A percentile compares a stretch with the other conserved stretches of the same genome.
phyloP scores from a whole-genome alignment of 2,329 filamentous ascomycete genomes.

The Penicillium fuscoglaucum region DNA sequence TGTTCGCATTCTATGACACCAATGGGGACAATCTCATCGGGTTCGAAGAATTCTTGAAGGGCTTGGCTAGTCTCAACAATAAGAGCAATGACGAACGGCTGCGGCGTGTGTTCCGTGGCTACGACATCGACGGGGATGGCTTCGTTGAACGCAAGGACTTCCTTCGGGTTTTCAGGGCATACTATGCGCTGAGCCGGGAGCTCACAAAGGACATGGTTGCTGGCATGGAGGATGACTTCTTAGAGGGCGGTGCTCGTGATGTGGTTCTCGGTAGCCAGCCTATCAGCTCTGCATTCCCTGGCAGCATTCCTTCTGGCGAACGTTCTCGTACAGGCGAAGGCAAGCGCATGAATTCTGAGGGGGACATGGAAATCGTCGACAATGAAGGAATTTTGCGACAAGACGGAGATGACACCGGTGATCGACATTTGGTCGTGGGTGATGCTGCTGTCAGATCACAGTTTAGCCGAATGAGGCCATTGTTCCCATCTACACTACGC shows the following conservation, averaged over 20 bases:
- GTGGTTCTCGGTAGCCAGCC: slow-evolving; percentile 74
- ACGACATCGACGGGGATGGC: slow-evolving; percentile 86
- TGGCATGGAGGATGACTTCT: slow-evolving; percentile 73
- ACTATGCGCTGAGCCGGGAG: slow-evolving; percentile 87
- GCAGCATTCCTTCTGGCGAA: slow-evolving; percentile 65
- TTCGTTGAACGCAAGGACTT: slow-evolving; percentile 85
- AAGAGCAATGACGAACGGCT: slow-evolving; percentile 65
- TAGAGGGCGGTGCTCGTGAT: slow-evolving; percentile 73
- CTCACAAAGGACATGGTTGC: slow-evolving; percentile 82
- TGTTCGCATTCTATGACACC: slow-evolving; percentile 95
- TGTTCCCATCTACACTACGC: slow-evolving; percentile 35
- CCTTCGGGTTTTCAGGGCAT: slow-evolving; percentile 85
- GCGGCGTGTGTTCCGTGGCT: slow-evolving; percentile 76
- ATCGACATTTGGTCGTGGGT: slow-evolving; percentile 61
- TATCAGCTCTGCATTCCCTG: slow-evolving; percentile 75
- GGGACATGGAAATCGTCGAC: slow-evolving; percentile 64
- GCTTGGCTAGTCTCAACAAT: slow-evolving; percentile 66
- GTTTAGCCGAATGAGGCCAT: slow-evolving; percentile 35
- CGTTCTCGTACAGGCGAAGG: slow-evolving; percentile 63
- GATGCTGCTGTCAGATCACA: slow-evolving; percentile 44
- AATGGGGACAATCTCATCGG: slow-evolving; percentile 86
- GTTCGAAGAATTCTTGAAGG: slow-evolving; percentile 87
- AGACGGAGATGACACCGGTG: slow-evolving; percentile 60
- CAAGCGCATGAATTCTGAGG: slow-evolving; percentile 63
- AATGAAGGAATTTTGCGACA: slow-evolving; percentile 61